These are phyloP conservation scores for Medicago ruthenica DNA, from an alignment of 306 rosid genomes.

Conservation along the genomic window DNA sequence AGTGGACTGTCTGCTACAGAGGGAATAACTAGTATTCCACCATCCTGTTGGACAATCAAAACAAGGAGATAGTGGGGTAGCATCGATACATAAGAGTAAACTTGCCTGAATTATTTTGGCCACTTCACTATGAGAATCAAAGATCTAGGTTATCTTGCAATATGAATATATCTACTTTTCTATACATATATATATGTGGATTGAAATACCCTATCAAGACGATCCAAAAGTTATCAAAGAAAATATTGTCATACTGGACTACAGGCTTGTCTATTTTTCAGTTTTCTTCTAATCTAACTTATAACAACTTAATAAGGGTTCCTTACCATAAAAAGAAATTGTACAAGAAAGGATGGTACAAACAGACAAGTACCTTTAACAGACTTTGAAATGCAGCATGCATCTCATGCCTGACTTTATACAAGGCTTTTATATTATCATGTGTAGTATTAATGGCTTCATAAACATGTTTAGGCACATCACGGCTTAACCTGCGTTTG, in stretches of 20 bases:
- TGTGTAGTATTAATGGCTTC: conserved; percentile 63
- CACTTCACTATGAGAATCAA: conserved; percentile 29
- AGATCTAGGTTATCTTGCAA: conserved; percentile 2
- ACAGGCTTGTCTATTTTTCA: conserved; percentile 12
- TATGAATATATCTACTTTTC: background rate
- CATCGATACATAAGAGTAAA: conserved; percentile 2
- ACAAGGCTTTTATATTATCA: conserved; percentile 67
- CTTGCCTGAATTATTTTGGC: conserved; percentile 29
- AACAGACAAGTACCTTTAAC: conserved; percentile 64
- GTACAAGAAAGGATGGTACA: background rate
- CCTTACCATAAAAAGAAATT: conserved; percentile 11
- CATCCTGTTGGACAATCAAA: conserved; percentile 52
- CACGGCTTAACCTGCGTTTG: conserved; percentile 68
- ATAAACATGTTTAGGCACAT: conserved; percentile 57
- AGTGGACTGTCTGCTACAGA: conserved; percentile 59
- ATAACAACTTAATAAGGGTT: conserved; percentile 12
- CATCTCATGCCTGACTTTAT: conserved; percentile 86
- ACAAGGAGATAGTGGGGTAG: conserved; percentile 18
- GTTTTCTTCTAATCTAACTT: background rate
- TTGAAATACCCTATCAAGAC: conserved; percentile 23
- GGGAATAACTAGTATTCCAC: conserved; percentile 66
- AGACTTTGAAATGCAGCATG: conserved; percentile 76
- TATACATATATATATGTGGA: background rate
- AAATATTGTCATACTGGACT: conserved; percentile 9
- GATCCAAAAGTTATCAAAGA: conserved; percentile 1